Conservation (phyloP, 179 eudicot species). For the Sideroxylon spinosum region DNA sequence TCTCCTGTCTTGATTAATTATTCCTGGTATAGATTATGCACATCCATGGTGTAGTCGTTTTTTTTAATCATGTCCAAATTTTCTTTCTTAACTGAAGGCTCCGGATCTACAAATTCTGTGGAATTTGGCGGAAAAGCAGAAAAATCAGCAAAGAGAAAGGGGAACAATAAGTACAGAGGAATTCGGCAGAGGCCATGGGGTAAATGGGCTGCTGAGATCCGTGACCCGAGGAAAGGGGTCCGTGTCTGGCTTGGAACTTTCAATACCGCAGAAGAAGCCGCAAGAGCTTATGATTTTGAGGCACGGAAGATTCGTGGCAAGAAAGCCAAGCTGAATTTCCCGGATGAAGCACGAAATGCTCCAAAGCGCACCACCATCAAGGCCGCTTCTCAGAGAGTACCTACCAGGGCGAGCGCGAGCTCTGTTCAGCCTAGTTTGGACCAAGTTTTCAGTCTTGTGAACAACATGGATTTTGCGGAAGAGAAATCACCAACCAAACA, state of each 20-base stretch:
- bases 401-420: constrained; percentile 22
- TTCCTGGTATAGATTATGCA: neutral
- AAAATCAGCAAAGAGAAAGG: constrained; percentile 39
- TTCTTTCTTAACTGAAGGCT: constrained; percentile 21
- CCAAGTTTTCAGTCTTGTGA: constrained; percentile 23
- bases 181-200: constrained; percentile 60
- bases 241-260: constrained; percentile 53
- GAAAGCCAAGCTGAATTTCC: constrained; percentile 45
- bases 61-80: neutral
- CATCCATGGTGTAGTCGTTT: neutral
- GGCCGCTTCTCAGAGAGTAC: constrained; percentile 30
- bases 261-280: constrained; percentile 47
- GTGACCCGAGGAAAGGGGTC: constrained; percentile 34
- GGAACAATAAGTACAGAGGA: constrained; percentile 44
- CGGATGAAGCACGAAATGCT: constrained; percentile 32
- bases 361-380: constrained; percentile 42
- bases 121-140: constrained; percentile 45
- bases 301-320: constrained; percentile 37
- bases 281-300: constrained; percentile 45
- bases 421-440: constrained; percentile 30
- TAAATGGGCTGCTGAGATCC: constrained; percentile 58
- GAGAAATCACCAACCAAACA: constrained; percentile 50
- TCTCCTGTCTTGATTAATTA: neutral
- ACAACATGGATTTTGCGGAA: constrained; percentile 23
- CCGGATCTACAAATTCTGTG: constrained; percentile 34